phyloP scores from a whole-genome alignment of 2,329 filamentous ascomycete genomes.

The Purpureocillium takamizusanense region DNA sequence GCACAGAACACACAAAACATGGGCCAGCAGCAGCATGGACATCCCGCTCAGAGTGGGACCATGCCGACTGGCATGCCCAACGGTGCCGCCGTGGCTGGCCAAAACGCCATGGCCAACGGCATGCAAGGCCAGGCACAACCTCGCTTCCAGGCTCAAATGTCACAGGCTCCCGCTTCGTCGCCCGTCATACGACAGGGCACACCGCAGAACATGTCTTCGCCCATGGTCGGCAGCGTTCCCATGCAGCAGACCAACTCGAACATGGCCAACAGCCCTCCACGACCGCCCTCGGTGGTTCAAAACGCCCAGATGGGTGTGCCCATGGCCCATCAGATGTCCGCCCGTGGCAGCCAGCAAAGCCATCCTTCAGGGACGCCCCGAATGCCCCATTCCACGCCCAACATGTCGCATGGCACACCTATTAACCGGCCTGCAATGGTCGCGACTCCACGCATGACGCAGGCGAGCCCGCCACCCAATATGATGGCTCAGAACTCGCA shows the following conservation, averaged over 20 bases:
- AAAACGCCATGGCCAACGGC: conserved; percentile 27
- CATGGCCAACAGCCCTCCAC: conserved; percentile 58
- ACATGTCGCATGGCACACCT: conserved; percentile 51
- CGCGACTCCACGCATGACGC: conserved; percentile 52
- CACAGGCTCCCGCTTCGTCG: conserved; percentile 58
- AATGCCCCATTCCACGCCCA: conserved; percentile 52
- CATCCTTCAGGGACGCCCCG: conserved; percentile 55
- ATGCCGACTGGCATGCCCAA: conserved; percentile 29
- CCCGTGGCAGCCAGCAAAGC: conserved; percentile 57
- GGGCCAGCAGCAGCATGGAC: conserved; percentile 22
- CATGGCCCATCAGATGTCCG: conserved; percentile 54
- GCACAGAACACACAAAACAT: conserved; percentile 12
- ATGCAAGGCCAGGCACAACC: conserved; percentile 31
- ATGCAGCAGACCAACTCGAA: conserved; percentile 60
- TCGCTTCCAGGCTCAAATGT: conserved; percentile 45
- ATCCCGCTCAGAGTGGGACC: conserved; percentile 27
- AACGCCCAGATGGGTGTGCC: conserved; percentile 48
- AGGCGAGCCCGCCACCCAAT: conserved; percentile 51
- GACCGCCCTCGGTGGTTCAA: conserved; percentile 58
- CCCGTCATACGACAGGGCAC: conserved; percentile 56
- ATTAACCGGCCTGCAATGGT: conserved; percentile 41
- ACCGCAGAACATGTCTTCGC: conserved; percentile 56
- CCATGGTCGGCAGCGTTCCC: conserved; percentile 50
- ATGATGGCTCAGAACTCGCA: conserved; percentile 51
- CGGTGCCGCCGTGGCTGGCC: conserved; percentile 18